Conservation (phyloP, 2,329 filamentous ascomycete genomes). For the Chrysoporthe austroafricana region DNA sequence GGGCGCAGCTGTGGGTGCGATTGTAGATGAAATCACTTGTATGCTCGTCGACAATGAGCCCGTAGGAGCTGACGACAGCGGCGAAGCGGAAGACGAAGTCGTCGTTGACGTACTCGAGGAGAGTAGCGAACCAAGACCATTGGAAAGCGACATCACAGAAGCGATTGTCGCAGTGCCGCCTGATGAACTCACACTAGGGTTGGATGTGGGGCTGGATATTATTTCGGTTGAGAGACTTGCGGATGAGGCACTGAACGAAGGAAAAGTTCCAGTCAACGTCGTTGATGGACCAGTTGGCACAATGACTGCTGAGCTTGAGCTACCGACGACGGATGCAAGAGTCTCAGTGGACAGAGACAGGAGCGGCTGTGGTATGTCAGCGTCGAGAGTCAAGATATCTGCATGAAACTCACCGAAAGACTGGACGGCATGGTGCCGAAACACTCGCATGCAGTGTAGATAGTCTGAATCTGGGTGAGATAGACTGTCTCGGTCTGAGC, state of each 20-base stretch:
- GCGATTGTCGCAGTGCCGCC: slow-evolving; percentile 12
- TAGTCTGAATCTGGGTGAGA: slow-evolving; percentile 26
- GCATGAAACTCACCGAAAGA: slow-evolving; percentile 16
- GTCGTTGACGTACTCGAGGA: slow-evolving; percentile 10
- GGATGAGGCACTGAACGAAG: not conserved
- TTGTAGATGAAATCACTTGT: slow-evolving; percentile 23
- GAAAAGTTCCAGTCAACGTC: slow-evolving; percentile 22
- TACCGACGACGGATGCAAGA: slow-evolving; percentile 1
- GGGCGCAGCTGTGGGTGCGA: slow-evolving; percentile 23
- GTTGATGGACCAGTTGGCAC: slow-evolving; percentile 12
- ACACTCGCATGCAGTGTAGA: slow-evolving; percentile 28
- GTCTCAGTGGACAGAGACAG: slow-evolving; percentile 9
- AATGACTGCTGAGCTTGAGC: not conserved
- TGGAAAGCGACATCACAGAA: slow-evolving; percentile 22
- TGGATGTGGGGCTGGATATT: not conserved
- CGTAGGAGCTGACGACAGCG: not conserved
- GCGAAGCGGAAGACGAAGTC: not conserved
- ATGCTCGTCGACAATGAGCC: slow-evolving; percentile 8
- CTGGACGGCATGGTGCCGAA: slow-evolving; percentile 8
- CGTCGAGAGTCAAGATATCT: not conserved
- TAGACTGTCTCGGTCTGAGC: slow-evolving; percentile 24
- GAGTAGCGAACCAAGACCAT: slow-evolving; percentile 22
- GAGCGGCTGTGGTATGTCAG: slow-evolving; percentile 5
- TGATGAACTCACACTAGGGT: not conserved
- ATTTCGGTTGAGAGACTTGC: not conserved